These are phyloP conservation scores for Mycena metata DNA, from an alignment of 768 basidiomycete genomes.

Conservation along the genomic window DNA sequence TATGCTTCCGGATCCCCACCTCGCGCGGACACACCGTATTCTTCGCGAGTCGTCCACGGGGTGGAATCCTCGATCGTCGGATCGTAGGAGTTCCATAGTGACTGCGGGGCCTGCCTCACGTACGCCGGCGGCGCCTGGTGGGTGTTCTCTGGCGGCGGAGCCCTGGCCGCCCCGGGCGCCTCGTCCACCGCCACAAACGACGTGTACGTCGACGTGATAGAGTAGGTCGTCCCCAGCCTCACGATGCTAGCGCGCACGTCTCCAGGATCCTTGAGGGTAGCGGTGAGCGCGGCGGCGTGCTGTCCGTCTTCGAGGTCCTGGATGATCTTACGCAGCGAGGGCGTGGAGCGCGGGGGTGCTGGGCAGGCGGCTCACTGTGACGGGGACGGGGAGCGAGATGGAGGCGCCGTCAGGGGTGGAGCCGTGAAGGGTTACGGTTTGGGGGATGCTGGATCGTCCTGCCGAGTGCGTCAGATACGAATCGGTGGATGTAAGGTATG, in stretches of 20 bases:
- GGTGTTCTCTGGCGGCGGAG: not conserved
- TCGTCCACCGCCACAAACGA: constrained; percentile 24
- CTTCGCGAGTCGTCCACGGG: too few species aligned
- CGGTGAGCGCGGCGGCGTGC: constrained; percentile 6
- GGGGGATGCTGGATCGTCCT: constrained; percentile 22
- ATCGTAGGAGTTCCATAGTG: too few species aligned
- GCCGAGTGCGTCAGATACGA: not conserved
- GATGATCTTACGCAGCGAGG: constrained; percentile 34
- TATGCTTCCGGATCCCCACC: too few species aligned
- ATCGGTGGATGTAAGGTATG: not conserved
- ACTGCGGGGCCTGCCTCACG: too few species aligned
- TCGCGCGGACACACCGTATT: too few species aligned
- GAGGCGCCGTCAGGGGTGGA: constrained; percentile 22
- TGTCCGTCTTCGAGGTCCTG: constrained; percentile 35
- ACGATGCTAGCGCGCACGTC: constrained; percentile 22
- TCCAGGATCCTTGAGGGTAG: not conserved
- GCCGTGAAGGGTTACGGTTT: constrained; percentile 32
- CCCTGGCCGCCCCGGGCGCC: not conserved
- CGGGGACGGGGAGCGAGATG: constrained; percentile 30
- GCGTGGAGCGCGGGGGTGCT: constrained; percentile 31
- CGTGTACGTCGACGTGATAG: constrained; percentile 17
- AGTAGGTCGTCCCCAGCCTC: constrained; percentile 11
- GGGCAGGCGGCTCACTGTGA: constrained; percentile 30
- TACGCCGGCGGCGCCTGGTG: too few species aligned
- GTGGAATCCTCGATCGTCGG: too few species aligned